Evolutionary conservation across 2,329 filamentous ascomycete species (phyloP).

Genomic region (Neonectria ditissima): DNA sequence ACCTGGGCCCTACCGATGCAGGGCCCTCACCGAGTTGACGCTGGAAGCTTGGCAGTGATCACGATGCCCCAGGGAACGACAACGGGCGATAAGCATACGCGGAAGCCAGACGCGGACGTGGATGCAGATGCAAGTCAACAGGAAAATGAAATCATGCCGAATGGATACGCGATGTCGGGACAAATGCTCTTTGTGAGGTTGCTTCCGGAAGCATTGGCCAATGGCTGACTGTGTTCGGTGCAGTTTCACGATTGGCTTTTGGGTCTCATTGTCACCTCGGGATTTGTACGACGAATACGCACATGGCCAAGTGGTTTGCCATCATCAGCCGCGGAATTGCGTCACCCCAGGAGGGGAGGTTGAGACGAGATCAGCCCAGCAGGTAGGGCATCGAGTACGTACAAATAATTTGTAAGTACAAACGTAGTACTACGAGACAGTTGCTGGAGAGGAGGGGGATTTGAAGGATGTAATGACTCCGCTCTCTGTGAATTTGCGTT

Average conservation of each 20-base stretch:
- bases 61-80: conserved; percentile 10
- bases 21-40: conserved; percentile 30
- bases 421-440: no score
- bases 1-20: conserved; percentile 22
- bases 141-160: conserved; percentile 9
- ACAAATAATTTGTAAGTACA: not conserved
- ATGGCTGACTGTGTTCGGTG: conserved; percentile 31
- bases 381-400: not conserved
- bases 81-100: conserved; percentile 4
- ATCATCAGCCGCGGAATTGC: conserved; percentile 12
- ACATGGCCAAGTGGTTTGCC: conserved; percentile 1
- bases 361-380: not conserved
- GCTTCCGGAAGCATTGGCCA: conserved; percentile 33
- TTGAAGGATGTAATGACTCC: not conserved
- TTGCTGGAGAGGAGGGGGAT: not conserved
- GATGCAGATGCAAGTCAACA: not conserved
- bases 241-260: conserved; percentile 18
- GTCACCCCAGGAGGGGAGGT: not conserved
- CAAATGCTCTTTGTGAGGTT: conserved; percentile 15
- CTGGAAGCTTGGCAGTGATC: not conserved
- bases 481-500: conserved; percentile 14
- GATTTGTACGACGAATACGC: not conserved
- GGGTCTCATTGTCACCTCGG: conserved; percentile 19
- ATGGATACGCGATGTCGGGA: conserved; percentile 20
- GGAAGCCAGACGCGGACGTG: not conserved